phyloP scores from a whole-genome alignment of 2,329 filamentous ascomycete genomes.

The Colletotrichum australisinense region DNA sequence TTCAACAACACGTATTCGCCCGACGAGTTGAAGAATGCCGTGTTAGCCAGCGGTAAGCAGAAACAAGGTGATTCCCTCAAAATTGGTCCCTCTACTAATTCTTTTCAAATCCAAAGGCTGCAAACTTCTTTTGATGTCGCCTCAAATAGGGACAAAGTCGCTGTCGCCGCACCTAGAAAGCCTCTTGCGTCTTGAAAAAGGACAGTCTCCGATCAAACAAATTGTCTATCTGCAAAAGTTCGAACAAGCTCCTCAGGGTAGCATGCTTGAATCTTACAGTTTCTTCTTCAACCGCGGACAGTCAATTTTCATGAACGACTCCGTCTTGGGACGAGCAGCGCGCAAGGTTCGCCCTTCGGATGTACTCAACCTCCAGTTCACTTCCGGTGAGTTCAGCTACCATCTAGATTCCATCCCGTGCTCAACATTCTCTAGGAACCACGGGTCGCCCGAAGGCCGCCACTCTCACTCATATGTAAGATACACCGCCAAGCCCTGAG shows the following conservation, averaged over 20 bases:
- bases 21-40: background rate
- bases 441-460: background rate
- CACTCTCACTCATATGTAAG: background rate
- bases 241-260: background rate
- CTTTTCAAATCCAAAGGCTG: background rate
- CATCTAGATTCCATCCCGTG: background rate
- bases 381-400: background rate
- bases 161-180: background rate
- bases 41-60: background rate
- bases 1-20: background rate
- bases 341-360: constrained; percentile 43
- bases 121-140: background rate
- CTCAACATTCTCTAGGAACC: background rate
- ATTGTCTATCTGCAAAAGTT: no score
- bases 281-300: background rate
- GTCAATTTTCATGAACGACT: background rate
- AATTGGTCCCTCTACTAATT: no score
- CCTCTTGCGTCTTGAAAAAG: background rate
- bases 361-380: background rate
- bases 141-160: background rate
- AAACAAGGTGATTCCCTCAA: no score
- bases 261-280: background rate
- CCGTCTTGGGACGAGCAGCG: constrained; percentile 49
- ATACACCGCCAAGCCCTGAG: background rate
- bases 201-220: no score